Evolutionary conservation across 805 yeast genomes (phyloP), one percentile per base, ranked within the genome.

Genomic region (Isabelozyma rhagii): DNA sequence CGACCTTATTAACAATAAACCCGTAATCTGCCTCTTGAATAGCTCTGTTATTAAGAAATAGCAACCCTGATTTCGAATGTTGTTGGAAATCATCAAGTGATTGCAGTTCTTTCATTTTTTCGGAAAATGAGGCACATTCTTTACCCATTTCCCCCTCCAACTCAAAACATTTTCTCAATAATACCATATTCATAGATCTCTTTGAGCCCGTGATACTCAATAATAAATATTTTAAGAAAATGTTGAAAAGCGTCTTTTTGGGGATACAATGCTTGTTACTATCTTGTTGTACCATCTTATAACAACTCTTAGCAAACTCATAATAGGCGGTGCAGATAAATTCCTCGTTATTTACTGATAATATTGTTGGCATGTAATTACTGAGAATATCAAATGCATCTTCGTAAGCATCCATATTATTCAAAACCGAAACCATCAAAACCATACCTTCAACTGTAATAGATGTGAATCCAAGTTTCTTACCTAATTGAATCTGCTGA

Each of bases 401-500:
- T 3, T 72, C 63, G 29, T 55, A 56, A 45, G 75, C 69, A 0
- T 72, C 77, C 46, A 77, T 57, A 9, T 65, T 63, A 41, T 75
- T 63, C 15, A 85, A 58, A 3, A 81, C 63, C 13, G 76, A 69
- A 25, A 78, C 67, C 27, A 87, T 62, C 3, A 75, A 61, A 6
- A 81, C 49, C 2, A 79, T 58, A 0, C 82, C 80, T 51, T 81
- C 82, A 1, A 78, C 69, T 1, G 75, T 62, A 8, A 79, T 60
- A 0, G 77, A 61, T 3, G 71, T 62, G 47, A 79, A 71, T 1
- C 85, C 81, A 8, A 78, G 69, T 4, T 62, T 58, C 17, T 74
- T 72, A 0, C 87, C 79, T 10, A 72, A 57, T 44, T 77, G 74
- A 1, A 85, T 63, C 46, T 82, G 73, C 52, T 80, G 80, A 5